These are phyloP conservation scores for Russula emetica DNA, from an alignment of 768 basidiomycete species.

Conservation along the genomic window DNA sequence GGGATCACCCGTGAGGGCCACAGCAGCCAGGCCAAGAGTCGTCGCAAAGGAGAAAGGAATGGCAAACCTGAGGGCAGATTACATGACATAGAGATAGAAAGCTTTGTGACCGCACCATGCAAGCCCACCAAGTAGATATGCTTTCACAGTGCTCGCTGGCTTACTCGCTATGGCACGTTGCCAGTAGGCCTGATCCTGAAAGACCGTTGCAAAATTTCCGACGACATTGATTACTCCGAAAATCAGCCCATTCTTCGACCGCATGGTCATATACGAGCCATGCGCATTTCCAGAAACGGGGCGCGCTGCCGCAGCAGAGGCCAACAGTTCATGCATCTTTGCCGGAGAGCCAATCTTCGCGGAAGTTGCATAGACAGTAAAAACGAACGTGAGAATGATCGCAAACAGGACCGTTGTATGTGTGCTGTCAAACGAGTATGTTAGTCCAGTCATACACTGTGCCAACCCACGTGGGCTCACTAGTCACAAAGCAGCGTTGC, in stretches of 20 bases:
- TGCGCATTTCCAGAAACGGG: conserved; percentile 81
- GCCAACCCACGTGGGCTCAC: conserved; percentile 40
- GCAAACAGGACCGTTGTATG: conserved; percentile 84
- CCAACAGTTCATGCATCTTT: conserved; percentile 76
- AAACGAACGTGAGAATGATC: conserved; percentile 72
- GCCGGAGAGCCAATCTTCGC: conserved; percentile 72
- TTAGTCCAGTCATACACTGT: not conserved
- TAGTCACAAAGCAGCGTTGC: conserved; percentile 84
- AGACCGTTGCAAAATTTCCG: conserved; percentile 72
- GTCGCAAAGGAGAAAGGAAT: conserved; percentile 87
- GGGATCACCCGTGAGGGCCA: conserved; percentile 66
- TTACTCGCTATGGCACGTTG: conserved; percentile 86
- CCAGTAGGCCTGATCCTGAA: conserved; percentile 71
- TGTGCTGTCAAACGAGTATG: conserved; percentile 46
- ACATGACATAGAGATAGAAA: not conserved
- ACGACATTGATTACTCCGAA: conserved; percentile 83
- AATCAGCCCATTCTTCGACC: conserved; percentile 54
- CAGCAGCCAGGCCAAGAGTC: conserved; percentile 81
- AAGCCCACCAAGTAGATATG: conserved; percentile 82
- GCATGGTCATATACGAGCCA: conserved; percentile 70
- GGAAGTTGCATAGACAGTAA: conserved; percentile 79
- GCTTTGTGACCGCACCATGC: conserved; percentile 57
- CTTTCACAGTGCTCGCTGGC: conserved; percentile 83
- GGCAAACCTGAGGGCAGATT: conserved; percentile 51
- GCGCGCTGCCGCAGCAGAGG: conserved; percentile 44